Evolutionary conservation across 805 yeast species (phyloP).

Genomic region (Cyberlindnera sargentensis): DNA sequence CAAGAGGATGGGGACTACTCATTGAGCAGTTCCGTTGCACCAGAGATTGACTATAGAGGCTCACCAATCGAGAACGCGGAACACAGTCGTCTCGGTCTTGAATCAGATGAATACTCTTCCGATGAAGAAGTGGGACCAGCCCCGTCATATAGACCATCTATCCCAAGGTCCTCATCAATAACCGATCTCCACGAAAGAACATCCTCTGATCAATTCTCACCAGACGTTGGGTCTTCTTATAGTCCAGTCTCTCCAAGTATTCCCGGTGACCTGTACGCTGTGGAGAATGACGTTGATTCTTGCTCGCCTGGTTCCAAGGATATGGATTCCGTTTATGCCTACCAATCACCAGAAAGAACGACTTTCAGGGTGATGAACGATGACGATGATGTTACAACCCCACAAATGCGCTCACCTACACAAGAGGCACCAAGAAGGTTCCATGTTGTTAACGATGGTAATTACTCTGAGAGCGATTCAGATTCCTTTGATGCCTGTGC

Average conservation of each 20-base stretch:
- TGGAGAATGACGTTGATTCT: not conserved
- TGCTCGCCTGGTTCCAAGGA: slow-evolving; percentile 1
- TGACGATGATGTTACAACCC: not conserved
- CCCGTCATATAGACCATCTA: no score
- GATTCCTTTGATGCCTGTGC: slow-evolving; percentile 10
- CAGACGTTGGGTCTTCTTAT: not conserved
- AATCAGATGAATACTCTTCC: not conserved
- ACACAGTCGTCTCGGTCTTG: not conserved
- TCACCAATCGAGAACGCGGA: not conserved
- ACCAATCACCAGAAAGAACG: slow-evolving; percentile 7
- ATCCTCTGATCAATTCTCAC: not conserved
- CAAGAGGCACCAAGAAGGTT: slow-evolving; percentile 11
- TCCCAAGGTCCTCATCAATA: not conserved
- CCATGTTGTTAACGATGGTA: slow-evolving; percentile 24
- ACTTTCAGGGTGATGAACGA: slow-evolving; percentile 8
- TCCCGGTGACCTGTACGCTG: not conserved
- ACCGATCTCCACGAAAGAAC: not conserved
- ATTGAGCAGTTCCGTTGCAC: not conserved
- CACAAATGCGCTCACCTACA: not conserved
- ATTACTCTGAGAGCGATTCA: slow-evolving; percentile 16
- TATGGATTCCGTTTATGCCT: slow-evolving; percentile 6
- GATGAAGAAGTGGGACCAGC: not conserved
- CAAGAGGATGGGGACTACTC: not conserved
- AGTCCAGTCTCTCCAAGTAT: not conserved
- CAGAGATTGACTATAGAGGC: not conserved